Conservation (phyloP, 257 asterid genomes). For the Solanum ossicruentum region DNA sequence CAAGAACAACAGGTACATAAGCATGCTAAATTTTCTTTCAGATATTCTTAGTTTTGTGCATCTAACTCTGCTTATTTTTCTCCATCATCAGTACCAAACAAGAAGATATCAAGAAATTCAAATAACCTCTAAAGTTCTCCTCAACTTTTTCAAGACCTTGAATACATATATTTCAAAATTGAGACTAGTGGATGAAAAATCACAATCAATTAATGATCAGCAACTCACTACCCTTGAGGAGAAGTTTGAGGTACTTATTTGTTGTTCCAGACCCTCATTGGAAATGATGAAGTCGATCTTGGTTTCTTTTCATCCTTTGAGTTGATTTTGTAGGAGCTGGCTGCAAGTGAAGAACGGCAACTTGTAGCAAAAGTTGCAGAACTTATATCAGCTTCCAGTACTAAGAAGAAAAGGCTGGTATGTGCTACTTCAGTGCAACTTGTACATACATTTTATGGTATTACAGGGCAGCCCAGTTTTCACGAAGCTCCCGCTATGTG, state of each 20-base stretch:
- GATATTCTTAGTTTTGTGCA: not conserved
- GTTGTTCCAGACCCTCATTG: not conserved
- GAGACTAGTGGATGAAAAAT: slow-evolving; percentile 37
- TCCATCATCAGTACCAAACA: slow-evolving; percentile 17
- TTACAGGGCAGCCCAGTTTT: not conserved
- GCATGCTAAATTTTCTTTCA: not conserved
- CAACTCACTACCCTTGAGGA: slow-evolving; percentile 22
- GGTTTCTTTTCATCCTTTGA: not conserved
- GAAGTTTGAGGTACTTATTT: slow-evolving; percentile 28
- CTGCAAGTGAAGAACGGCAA: slow-evolving; percentile 37
- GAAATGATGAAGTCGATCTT: not conserved
- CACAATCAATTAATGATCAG: slow-evolving; percentile 22
- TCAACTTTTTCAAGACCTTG: slow-evolving; percentile 25
- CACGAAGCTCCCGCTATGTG: too few relatives aligned
- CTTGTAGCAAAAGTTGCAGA: slow-evolving; percentile 31
- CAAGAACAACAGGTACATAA: slow-evolving; percentile 29
- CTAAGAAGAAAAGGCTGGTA: slow-evolving; percentile 37
- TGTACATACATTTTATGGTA: not conserved
- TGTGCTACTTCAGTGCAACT: not conserved
- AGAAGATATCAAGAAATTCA: slow-evolving; percentile 19
- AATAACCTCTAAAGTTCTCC: slow-evolving; percentile 21
- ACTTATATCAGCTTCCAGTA: slow-evolving; percentile 28
- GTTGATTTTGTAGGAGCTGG: slow-evolving; percentile 22
- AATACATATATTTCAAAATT: slow-evolving; percentile 20
- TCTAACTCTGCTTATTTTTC: not conserved